These are phyloP conservation scores for Fusarium hainanense DNA, from an alignment of 2,329 filamentous ascomycete genomes.

Conservation along the genomic window DNA sequence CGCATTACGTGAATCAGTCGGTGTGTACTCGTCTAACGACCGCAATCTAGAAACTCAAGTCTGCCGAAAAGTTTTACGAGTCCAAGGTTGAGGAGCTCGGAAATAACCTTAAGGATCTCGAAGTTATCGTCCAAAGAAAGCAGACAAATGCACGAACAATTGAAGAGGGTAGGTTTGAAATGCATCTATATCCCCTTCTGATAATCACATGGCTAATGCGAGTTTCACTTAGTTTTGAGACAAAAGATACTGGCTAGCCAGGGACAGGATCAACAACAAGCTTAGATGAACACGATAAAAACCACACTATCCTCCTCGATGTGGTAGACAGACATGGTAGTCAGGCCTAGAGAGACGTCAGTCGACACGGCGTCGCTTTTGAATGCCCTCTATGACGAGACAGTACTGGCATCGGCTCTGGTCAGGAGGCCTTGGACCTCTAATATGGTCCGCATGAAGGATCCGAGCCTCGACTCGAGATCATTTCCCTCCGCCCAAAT, in stretches of 20 bases:
- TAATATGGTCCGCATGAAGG: slow-evolving; percentile 49
- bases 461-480: slow-evolving; percentile 45
- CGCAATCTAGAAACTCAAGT: slow-evolving; percentile 60
- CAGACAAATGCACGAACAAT: slow-evolving; percentile 85
- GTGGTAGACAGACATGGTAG: slow-evolving; percentile 5
- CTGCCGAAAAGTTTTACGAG: slow-evolving; percentile 67
- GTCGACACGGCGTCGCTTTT: slow-evolving; percentile 15
- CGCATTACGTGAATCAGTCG: background rate
- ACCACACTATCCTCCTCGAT: background rate
- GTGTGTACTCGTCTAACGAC: slow-evolving; percentile 25
- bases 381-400: slow-evolving; percentile 11
- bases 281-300: slow-evolving; percentile 25
- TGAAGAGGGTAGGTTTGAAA: slow-evolving; percentile 76
- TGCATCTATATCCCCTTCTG: background rate
- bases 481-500: slow-evolving; percentile 49
- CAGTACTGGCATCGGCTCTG: slow-evolving; percentile 16
- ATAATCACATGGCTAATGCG: slow-evolving; percentile 46
- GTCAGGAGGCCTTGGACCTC: slow-evolving; percentile 48
- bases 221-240: slow-evolving; percentile 51
- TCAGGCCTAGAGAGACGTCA: background rate
- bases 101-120: slow-evolving; percentile 66
- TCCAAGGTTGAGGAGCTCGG: slow-evolving; percentile 65
- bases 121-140: slow-evolving; percentile 73
- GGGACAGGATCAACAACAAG: slow-evolving; percentile 40
- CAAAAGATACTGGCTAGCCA: slow-evolving; percentile 58